Conservation (phyloP, 179 eudicot species). For the Pouteria campechiana region DNA sequence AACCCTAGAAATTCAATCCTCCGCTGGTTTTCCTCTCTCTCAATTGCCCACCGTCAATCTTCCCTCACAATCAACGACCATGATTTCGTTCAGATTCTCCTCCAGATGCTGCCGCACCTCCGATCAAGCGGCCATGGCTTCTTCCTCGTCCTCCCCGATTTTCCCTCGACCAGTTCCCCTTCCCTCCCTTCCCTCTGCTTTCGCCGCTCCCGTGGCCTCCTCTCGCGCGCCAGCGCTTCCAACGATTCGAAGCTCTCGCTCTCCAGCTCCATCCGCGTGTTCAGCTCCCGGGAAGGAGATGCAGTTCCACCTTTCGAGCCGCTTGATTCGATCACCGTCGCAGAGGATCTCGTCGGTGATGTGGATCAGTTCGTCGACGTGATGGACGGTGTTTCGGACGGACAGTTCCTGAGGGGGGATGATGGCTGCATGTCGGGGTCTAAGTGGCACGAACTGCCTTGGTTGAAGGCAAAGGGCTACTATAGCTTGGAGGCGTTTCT, state of each 20-base stretch:
- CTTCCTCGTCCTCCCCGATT: constrained; percentile 65
- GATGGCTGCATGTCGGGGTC: constrained; percentile 42
- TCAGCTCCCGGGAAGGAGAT: constrained; percentile 53
- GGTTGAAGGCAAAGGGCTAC: constrained; percentile 88
- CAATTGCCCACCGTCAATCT: constrained; percentile 55
- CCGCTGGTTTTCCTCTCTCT: constrained; percentile 67
- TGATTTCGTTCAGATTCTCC: constrained; percentile 42
- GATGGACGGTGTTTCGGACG: constrained; percentile 55
- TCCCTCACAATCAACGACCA: constrained; percentile 51
- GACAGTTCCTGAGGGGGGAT: constrained; percentile 53
- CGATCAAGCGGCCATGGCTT: constrained; percentile 28
- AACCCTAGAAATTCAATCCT: constrained; percentile 39
- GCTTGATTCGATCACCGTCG: constrained; percentile 53
- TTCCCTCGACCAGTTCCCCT: constrained; percentile 26
- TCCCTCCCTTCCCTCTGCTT: constrained; percentile 47
- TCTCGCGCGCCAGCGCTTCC: constrained; percentile 30
- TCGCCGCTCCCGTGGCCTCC: constrained; percentile 49
- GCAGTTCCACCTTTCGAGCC: not conserved
- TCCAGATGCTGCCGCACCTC: constrained; percentile 45
- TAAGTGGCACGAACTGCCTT: constrained; percentile 73
- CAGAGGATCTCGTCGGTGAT: constrained; percentile 38
- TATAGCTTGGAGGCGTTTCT: constrained; percentile 71
- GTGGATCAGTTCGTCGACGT: constrained; percentile 38
- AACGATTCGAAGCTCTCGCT: constrained; percentile 19
- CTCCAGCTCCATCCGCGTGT: constrained; percentile 25